Conservation (phyloP, 1,139 yeast genomes). For the Yamadazyma epiphylla region DNA sequence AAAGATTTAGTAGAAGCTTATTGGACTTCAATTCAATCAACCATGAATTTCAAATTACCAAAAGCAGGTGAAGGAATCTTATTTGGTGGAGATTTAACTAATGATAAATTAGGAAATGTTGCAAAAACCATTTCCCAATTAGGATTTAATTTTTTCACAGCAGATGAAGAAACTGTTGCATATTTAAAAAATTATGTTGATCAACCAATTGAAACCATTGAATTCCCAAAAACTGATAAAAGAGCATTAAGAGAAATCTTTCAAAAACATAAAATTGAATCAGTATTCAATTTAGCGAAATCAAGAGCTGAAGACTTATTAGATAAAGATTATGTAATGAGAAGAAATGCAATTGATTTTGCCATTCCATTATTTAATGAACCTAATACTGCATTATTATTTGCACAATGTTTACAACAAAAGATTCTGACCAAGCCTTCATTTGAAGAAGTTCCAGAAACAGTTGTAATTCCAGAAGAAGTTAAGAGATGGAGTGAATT, state of each 20-base stretch:
- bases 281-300: slow-evolving; percentile 88
- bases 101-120: slow-evolving; percentile 67
- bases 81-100: slow-evolving; percentile 87
- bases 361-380: slow-evolving; percentile 95
- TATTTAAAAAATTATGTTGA: slow-evolving; percentile 54
- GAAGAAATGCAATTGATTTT: slow-evolving; percentile 98
- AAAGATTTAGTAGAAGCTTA: slow-evolving; percentile 81
- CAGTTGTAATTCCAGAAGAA: slow-evolving; percentile 69
- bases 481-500: slow-evolving; percentile 96
- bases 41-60: slow-evolving; percentile 95
- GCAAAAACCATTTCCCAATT: slow-evolving; percentile 66
- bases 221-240: slow-evolving; percentile 90
- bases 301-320: slow-evolving; percentile 80
- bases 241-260: slow-evolving; percentile 90
- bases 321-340: slow-evolving; percentile 94
- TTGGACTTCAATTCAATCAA: slow-evolving; percentile 95
- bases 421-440: slow-evolving; percentile 59
- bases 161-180: slow-evolving; percentile 65
- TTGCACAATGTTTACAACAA: slow-evolving; percentile 76
- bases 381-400: slow-evolving; percentile 85
- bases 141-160: slow-evolving; percentile 80
- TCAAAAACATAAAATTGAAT: slow-evolving; percentile 76
- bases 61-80: slow-evolving; percentile 84
- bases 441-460: slow-evolving; percentile 37
- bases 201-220: slow-evolving; percentile 61